phyloP scores from a whole-genome alignment of 2,329 filamentous ascomycete genomes.

The Cylindrodendrum hubeiense region DNA sequence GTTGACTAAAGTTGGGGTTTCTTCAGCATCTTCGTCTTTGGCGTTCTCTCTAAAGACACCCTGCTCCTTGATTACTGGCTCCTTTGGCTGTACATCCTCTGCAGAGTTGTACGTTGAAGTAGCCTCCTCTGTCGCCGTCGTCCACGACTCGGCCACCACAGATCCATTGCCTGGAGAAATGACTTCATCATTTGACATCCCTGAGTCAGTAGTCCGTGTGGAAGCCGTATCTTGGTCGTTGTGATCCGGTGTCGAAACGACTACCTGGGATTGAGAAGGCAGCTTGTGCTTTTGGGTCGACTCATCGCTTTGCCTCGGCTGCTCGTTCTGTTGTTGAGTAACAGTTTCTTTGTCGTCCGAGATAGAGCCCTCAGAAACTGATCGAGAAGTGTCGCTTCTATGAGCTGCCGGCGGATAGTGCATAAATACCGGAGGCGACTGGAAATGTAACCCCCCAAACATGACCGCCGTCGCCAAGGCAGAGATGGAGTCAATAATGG shows the following conservation, averaged over 20 bases:
- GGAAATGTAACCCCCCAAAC: neutral
- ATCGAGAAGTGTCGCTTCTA: neutral
- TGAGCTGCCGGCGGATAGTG: neutral
- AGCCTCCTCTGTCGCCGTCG: neutral
- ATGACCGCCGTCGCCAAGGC: neutral
- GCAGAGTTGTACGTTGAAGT: neutral
- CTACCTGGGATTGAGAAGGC: neutral
- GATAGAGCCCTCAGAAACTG: neutral
- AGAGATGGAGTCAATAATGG: neutral
- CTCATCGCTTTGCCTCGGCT: neutral
- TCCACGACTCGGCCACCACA: neutral
- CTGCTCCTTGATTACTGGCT: neutral
- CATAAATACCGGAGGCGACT: neutral
- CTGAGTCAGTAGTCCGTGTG: neutral
- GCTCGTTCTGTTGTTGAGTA: neutral
- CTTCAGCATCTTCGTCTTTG: neutral
- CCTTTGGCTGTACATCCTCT: neutral
- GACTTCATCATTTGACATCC: neutral
- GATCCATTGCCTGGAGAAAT: neutral
- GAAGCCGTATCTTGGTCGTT: neutral
- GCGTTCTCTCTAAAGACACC: neutral
- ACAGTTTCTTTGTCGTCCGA: neutral
- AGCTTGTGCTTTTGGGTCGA: neutral
- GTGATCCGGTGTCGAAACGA: neutral
- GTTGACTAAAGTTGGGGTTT: neutral